phyloP scores from a whole-genome alignment of 768 basidiomycete species.

The Tricholoma sp. region DNA sequence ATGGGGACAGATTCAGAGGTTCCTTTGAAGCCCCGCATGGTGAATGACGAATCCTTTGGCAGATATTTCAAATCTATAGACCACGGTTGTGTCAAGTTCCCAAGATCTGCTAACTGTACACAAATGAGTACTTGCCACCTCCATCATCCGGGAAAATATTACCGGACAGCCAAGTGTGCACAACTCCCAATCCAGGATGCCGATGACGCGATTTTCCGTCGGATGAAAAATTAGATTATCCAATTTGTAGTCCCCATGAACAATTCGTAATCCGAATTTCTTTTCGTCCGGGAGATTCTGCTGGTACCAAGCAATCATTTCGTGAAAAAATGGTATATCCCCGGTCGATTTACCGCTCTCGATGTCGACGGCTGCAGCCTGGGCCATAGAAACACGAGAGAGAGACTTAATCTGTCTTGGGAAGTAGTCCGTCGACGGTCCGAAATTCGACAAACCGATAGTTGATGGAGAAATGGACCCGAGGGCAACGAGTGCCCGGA shows the following conservation, averaged over 20 bases:
- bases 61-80: conserved; percentile 42
- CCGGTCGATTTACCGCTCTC: conserved; percentile 59
- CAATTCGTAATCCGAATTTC: conserved; percentile 74
- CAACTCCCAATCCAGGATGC: conserved; percentile 96
- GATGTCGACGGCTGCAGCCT: conserved; percentile 62
- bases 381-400: conserved; percentile 72
- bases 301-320: conserved; percentile 74
- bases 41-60: conserved; percentile 19
- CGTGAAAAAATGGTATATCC: conserved; percentile 68
- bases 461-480: conserved; percentile 56
- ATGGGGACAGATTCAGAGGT: conserved; percentile 52
- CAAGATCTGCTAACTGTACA: conserved; percentile 76
- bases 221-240: conserved; percentile 96
- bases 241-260: conserved; percentile 98
- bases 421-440: conserved; percentile 77
- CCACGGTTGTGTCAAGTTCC: conserved; percentile 88
- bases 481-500: conserved; percentile 65
- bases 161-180: conserved; percentile 93
- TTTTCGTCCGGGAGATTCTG: conserved; percentile 71
- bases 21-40: conserved; percentile 62
- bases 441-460: conserved; percentile 68
- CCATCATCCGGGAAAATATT: not conserved
- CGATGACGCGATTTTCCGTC: conserved; percentile 87
- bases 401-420: conserved; percentile 91
- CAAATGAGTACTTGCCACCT: conserved; percentile 1